phyloP scores from a whole-genome alignment of 345 rosid species.

The Erucastrum elatum region DNA sequence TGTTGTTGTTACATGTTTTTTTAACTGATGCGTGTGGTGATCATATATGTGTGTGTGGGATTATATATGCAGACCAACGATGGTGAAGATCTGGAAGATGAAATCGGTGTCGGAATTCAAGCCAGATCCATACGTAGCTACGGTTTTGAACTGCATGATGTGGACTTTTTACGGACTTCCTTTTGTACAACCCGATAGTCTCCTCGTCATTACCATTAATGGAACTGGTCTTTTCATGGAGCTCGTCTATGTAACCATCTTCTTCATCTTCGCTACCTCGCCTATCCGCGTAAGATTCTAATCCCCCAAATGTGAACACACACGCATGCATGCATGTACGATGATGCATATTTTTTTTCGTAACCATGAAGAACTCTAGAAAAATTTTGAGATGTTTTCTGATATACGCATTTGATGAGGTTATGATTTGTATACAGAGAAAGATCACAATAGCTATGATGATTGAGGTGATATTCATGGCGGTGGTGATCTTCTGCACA shows the following conservation, averaged over 20 bases:
- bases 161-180: conserved; percentile 80
- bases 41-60: not conserved
- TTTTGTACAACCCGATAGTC: conserved; percentile 58
- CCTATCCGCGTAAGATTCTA: conserved; percentile 43
- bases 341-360: not conserved
- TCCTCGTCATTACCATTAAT: conserved; percentile 63
- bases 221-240: conserved; percentile 61
- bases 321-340: conserved; percentile 6
- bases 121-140: conserved; percentile 71
- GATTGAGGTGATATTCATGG: conserved; percentile 53
- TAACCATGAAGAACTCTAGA: not conserved
- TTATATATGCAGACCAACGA: conserved; percentile 58
- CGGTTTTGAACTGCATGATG: conserved; percentile 65
- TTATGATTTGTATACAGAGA: conserved; percentile 17
- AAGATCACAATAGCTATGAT: conserved; percentile 36
- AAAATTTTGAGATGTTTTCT: not conserved
- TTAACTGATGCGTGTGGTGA: conserved; percentile 11
- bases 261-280: conserved; percentile 46
- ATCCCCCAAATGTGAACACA: not conserved
- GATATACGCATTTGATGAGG: not conserved
- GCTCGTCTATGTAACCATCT: conserved; percentile 49
- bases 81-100: conserved; percentile 47
- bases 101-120: conserved; percentile 58
- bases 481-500: conserved; percentile 40
- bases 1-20: conserved; percentile 1